phyloP scores from a whole-genome alignment of 345 rosid genomes.

The Syzygium grande region DNA sequence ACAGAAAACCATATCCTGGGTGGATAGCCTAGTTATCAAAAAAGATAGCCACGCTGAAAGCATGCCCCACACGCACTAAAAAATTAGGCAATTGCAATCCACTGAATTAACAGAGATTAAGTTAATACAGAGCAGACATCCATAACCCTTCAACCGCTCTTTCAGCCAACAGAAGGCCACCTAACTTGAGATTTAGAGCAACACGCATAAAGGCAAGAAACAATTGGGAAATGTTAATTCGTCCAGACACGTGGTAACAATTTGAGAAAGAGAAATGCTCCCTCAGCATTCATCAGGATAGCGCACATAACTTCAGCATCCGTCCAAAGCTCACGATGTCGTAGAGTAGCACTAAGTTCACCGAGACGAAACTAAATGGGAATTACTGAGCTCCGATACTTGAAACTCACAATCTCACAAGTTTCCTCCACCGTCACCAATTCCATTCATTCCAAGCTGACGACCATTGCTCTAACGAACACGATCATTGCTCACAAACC shows the following conservation, averaged over 20 bases:
- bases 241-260: neutral
- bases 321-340: no score
- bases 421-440: neutral
- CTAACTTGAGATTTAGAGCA: no score
- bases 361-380: neutral
- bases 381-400: neutral
- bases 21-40: constrained; percentile 61
- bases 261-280: neutral
- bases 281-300: no score
- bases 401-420: neutral
- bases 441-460: neutral
- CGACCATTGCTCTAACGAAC: neutral
- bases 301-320: no score
- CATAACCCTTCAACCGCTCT: no score
- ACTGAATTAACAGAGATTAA: neutral
- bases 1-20: constrained; percentile 90
- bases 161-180: no score
- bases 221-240: no score
- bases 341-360: no score
- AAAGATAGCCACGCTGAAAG: constrained; percentile 9
- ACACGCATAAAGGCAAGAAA: no score
- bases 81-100: neutral
- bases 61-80: neutral
- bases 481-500: neutral
- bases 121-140: neutral